These are phyloP conservation scores for Middelhovenomyces tepae DNA, from an alignment of 805 yeast genomes.

Conservation along the genomic window DNA sequence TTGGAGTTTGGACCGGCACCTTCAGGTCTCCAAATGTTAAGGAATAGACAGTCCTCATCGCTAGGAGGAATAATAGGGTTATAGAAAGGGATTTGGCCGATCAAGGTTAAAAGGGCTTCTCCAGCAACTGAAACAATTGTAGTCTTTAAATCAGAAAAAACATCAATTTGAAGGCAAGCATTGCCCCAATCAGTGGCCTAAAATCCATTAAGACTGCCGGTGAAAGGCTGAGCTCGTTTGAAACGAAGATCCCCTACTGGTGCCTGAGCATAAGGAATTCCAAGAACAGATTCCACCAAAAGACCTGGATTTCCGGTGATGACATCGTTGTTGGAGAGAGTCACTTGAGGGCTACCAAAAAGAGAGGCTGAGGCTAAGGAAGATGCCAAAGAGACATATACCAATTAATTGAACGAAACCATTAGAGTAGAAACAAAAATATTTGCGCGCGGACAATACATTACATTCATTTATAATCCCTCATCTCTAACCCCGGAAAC, in stretches of 20 bases:
- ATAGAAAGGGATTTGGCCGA: too few species aligned
- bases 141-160: too few species aligned
- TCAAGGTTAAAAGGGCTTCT: too few species aligned
- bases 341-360: constrained; percentile 3
- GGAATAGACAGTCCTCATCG: constrained; percentile 27
- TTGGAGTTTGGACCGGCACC: constrained; percentile 30
- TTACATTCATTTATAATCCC: too few species aligned
- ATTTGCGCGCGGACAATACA: too few species aligned
- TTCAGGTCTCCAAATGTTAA: constrained; percentile 33
- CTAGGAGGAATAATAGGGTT: too few species aligned
- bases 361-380: too few species aligned
- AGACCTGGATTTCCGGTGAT: neutral
- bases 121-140: too few species aligned
- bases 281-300: constrained; percentile 5
- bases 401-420: too few species aligned
- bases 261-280: constrained; percentile 26
- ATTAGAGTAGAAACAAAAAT: too few species aligned
- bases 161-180: constrained; percentile 17
- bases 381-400: too few species aligned
- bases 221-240: constrained; percentile 15
- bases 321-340: neutral
- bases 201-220: constrained; percentile 13
- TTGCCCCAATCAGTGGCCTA: constrained; percentile 11
- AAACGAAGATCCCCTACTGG: constrained; percentile 24
- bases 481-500: too few species aligned